Evolutionary conservation across 2,329 filamentous ascomycete species (phyloP), one percentile per base, ranked within the genome.

Genomic region (Penicillium capsulatum): DNA sequence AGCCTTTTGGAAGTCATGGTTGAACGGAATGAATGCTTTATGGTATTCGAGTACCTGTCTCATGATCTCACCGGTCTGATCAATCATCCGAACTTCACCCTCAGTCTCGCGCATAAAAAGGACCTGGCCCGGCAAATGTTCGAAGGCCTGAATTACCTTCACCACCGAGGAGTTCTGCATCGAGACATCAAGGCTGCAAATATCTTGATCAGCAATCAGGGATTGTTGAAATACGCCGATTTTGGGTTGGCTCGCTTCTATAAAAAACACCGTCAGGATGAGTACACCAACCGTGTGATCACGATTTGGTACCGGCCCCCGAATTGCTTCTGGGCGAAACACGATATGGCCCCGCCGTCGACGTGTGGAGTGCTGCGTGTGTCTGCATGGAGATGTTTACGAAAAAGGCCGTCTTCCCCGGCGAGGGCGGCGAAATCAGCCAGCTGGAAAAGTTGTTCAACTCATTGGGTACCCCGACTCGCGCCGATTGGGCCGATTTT

Each of bases 101-200:
- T 98, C 10, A 85, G 92, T 26, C 71, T 81, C 3, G 80, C 84
- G 0, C 90, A 97, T 63, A 94, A 89, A 67, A 98, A 98, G 66
- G 82, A 98, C 60, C 75, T 98, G 22, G 88, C 89, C 1, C 86
- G 83, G 60, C 92, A 98, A 58, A 78, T 98, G 49, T 97, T 98
- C 55, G 84, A 94, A 60, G 91, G 89, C 0, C 75, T 98, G 3
- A 87, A 94, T 59, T 98, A 97, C 59, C 79, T 98, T 1, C 92
- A 98, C 62, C 83, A 84, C 32, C 79, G 89, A 24, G 89, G 92
- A n/a, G 91, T 98, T 9, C 73, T 98, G 3, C 92, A 98, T 65
- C 85, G 92, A 45, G 92, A 98, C 58, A 97, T 98, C 69, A 98
- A 98, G 67, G 92, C 92, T 2, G 92, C 92, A 41, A 98, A 98